Percentiles rank a stretch among this genome's conserved stretches.
Evolutionary conservation across 768 basidiomycete species (phyloP).

Genomic region (Panaeolus papilionaceus): DNA sequence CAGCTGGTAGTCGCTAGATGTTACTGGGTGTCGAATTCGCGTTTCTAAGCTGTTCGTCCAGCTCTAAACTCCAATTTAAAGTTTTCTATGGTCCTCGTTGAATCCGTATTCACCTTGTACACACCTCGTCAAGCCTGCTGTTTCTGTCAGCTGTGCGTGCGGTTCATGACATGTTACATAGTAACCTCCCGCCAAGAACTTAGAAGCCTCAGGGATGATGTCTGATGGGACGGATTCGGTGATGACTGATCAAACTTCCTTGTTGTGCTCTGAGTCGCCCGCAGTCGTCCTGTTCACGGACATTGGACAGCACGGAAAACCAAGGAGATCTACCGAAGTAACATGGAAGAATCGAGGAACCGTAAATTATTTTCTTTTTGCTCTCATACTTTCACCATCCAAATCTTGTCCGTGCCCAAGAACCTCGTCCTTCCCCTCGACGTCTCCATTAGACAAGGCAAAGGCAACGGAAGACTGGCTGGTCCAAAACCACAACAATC

Average conservation of each 20-base stretch:
- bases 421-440: not conserved
- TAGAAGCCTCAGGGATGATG: not conserved
- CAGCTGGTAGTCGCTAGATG: no score
- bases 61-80: no score
- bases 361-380: not conserved
- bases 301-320: not conserved
- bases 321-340: not conserved
- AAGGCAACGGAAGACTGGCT: not conserved
- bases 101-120: no score
- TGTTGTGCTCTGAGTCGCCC: not conserved
- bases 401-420: not conserved
- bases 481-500: not conserved
- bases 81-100: no score
- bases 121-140: no score
- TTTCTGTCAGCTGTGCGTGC: no score
- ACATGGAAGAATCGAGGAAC: not conserved
- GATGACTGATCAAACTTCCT: not conserved
- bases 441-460: not conserved
- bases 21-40: no score
- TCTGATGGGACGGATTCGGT: not conserved
- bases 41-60: no score
- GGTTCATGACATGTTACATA: no score
- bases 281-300: not conserved
- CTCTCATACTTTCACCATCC: constrained; percentile 8
- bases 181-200: no score